phyloP scores from a whole-genome alignment of 257 asterid genomes.

The Lycium ferocissimum region DNA sequence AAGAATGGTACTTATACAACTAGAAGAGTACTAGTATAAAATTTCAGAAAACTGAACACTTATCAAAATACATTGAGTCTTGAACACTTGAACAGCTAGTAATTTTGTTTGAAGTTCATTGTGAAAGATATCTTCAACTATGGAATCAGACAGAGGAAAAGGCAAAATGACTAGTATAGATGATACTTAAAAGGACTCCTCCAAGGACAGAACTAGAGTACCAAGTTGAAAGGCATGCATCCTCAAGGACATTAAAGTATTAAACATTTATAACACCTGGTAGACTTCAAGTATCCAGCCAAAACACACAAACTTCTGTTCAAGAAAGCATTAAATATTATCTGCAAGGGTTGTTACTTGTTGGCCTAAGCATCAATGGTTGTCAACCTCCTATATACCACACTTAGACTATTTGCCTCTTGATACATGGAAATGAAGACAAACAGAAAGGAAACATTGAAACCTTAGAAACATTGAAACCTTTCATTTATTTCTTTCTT shows the following conservation, averaged over 20 bases:
- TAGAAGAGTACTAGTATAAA: neutral
- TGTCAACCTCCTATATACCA: too few relatives aligned
- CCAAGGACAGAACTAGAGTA: too few relatives aligned
- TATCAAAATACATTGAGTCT: neutral
- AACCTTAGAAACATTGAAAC: too few relatives aligned
- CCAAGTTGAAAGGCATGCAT: neutral
- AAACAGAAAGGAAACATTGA: too few relatives aligned
- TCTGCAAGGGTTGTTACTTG: neutral
- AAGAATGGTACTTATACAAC: neutral
- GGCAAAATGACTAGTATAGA: slow-evolving; percentile 15
- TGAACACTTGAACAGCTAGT: neutral
- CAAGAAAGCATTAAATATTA: neutral
- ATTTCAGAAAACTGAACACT: neutral
- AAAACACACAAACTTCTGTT: neutral
- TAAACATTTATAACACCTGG: too few relatives aligned
- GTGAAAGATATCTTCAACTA: neutral
- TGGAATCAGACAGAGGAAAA: slow-evolving; percentile 39
- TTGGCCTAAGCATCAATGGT: too few relatives aligned
- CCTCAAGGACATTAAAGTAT: neutral
- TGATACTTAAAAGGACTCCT: too few relatives aligned
- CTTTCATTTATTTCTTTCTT: too few relatives aligned
- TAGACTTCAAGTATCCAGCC: slow-evolving; percentile 6
- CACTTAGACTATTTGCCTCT: too few relatives aligned
- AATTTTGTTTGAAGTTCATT: slow-evolving; percentile 12
- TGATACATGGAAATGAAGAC: too few relatives aligned